Base-by-base conservation (phyloP, 345 rosid genomes). In the Boechera stricta region DNA sequence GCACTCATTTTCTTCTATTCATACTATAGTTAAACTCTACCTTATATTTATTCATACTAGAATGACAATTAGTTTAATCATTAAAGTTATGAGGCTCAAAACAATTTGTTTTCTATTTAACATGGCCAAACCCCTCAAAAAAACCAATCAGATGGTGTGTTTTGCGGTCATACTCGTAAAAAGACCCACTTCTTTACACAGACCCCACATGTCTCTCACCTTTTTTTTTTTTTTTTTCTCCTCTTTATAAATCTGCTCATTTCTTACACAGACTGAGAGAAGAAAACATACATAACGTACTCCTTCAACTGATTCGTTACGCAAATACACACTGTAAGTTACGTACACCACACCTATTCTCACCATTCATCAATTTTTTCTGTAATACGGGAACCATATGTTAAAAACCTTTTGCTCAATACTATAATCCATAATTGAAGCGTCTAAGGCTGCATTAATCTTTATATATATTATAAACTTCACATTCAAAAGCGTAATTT, bases 121-220 rank as follows among this genome's bases (percentile, higher is more conserved):
- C 49, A 66, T 72, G 77, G 52, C 69, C 57, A 9, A 15, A 31
- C 38, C 39, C 36, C 18, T 29, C 21, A 15, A 3, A 18, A 39
- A 64, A 78, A 78, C 77, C 69, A 78, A 72, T 72, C 81, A 78
- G 73, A 61, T 72, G 81, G 77, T 36, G 51, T 78, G 81, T 78
- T 78, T 41, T 72, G 33, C 10, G 42, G 80, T 77, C 65, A 76
- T 24, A 76, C 70, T 28, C 35, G 24, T 15, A 39, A 18, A 44
- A 44, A 71, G 72, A 29, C 72, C 67, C 81, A 57, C 67, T 55
- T 45, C 3, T 55, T 9, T 2, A 51, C 54, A 7, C 0, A 35
- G 69, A 21, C 13, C 81, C 81, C 57, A 78, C 81, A 58, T 78
- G 81, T 78, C 73, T 63, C 41, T 28, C 56, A 29, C 65, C 32